Evolutionary conservation across 306 rosid genomes (phyloP), one percentile per base, ranked within the genome.

Genomic region (Cajanus cajan): DNA sequence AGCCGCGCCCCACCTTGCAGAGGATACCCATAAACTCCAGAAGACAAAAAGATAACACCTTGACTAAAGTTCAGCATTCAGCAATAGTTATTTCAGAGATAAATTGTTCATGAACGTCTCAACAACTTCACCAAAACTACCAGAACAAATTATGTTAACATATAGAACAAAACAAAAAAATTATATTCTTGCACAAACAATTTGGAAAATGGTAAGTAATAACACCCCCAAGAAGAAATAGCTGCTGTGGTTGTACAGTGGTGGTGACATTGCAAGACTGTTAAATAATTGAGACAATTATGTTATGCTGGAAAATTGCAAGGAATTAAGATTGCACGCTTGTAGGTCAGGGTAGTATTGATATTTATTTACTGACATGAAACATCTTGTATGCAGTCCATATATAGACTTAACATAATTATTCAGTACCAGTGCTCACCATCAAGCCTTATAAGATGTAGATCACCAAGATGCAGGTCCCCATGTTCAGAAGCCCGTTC

Each of bases 391-490:
- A 63, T 5, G 33, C 22, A 19, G 28, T 66, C 39, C 25, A 54
- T 34, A 55, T 24, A 22, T 44, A n/a, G 44, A 44, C 47, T 31
- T 16, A 5, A 57, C 34, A 44, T 43, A 59, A 58, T 70, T 75
- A 82, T 12, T 4, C 13, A 31, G 59, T 58, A 58, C 1, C 58
- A 51, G 59, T 43, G 81, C 92, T 85, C 41, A 94, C 98, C 97
- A 69, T 87, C 82, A 78, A 91, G 86, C 80, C 78, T 85, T 77
- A 91, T 43, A 77, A 92, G 98, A 87, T 95, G 98, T 67, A 95
- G 90, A 87, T 92, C 98, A 78, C 98, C 97, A 59, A 88, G 96
- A 87, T 92, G 97, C 74, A 95, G 89, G 74, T 95, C 98, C 81
- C 86, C 88, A 68, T 92, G 89, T 82, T 89, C 95, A 78, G 93